These are phyloP conservation scores for Diplotaxis tenuifolia DNA, from an alignment of 345 rosid species.

Conservation along the genomic window DNA sequence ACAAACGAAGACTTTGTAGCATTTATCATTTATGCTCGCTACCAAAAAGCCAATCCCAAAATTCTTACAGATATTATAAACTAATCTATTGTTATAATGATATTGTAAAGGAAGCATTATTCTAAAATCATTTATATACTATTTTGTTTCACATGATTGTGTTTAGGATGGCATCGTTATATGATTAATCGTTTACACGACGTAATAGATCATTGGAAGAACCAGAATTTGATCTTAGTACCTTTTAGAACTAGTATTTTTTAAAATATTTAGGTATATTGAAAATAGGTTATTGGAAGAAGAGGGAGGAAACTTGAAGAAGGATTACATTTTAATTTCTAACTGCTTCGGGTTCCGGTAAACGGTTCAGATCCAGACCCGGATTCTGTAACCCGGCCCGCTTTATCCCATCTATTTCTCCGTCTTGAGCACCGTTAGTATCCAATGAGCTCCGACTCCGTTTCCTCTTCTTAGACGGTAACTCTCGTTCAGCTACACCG, in stretches of 20 bases:
- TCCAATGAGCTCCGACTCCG: conserved; percentile 25
- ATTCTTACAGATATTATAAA: too few relatives aligned
- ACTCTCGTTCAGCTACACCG: conserved; percentile 9
- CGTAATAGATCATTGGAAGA: too few relatives aligned
- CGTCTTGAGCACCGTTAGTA: conserved; percentile 22
- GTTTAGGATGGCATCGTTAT: too few relatives aligned
- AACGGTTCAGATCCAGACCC: conserved; percentile 36
- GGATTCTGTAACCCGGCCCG: conserved; percentile 31
- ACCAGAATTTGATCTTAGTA: too few relatives aligned
- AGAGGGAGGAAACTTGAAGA: background rate
- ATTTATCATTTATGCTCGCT: too few relatives aligned
- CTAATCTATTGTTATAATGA: too few relatives aligned
- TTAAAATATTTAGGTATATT: background rate
- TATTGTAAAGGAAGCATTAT: too few relatives aligned
- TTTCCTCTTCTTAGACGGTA: conserved; percentile 40
- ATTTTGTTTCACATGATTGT: too few relatives aligned
- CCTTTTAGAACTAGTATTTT: background rate
- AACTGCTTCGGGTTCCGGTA: conserved; percentile 33
- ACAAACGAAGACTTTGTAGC: too few relatives aligned
- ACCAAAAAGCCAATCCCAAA: too few relatives aligned
- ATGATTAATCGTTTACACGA: too few relatives aligned
- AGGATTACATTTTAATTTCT: conserved; percentile 14
- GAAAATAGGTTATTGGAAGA: background rate
- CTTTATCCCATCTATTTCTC: background rate
- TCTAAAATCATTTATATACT: too few relatives aligned